Evolutionary conservation across 495 filamentous ascomycete species (phyloP).

Genomic region (Aspergillus cavernicola): DNA sequence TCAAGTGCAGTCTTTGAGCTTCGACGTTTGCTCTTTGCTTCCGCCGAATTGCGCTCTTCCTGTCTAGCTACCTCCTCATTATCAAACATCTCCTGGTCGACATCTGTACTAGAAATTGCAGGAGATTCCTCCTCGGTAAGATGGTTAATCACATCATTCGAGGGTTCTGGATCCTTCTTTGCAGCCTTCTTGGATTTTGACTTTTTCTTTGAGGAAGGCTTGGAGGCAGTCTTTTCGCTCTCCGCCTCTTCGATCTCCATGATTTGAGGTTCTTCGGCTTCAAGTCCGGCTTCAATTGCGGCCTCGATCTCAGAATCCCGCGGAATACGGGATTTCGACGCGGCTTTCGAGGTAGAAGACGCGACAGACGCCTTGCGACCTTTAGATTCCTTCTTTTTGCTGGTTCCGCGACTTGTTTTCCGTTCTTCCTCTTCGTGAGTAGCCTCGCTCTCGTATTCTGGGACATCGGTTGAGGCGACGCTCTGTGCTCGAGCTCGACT

Average conservation of each 20-base stretch:
- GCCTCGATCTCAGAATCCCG: conserved; percentile 68
- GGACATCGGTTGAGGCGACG: conserved; percentile 13
- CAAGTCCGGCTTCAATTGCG: conserved; percentile 63
- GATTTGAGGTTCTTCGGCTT: conserved; percentile 11
- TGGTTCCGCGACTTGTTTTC: conserved; percentile 36
- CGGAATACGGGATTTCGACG: conserved; percentile 35
- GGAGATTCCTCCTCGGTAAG: conserved; percentile 46
- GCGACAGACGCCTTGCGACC: conserved; percentile 51
- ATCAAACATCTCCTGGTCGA: background rate
- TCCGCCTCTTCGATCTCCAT: conserved; percentile 11
- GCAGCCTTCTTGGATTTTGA: conserved; percentile 34
- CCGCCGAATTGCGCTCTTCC: conserved; percentile 3
- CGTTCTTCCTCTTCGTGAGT: conserved; percentile 23
- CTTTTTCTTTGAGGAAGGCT: conserved; percentile 38
- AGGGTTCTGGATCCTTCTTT: conserved; percentile 28
- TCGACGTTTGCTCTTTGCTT: conserved; percentile 3
- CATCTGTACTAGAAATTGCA: conserved; percentile 25
- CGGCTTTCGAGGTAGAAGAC: conserved; percentile 43
- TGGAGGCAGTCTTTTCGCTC: conserved; percentile 31
- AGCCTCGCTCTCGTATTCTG: conserved; percentile 25
- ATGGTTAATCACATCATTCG: conserved; percentile 36
- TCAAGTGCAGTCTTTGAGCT: background rate
- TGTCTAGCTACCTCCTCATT: background rate
- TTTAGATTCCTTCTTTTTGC: conserved; percentile 41
- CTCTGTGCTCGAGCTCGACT: conserved; percentile 30